Evolutionary conservation across 2,329 filamentous ascomycete species (phyloP), one percentile per base, ranked within the genome.

Genomic region (Xylaria sp.): DNA sequence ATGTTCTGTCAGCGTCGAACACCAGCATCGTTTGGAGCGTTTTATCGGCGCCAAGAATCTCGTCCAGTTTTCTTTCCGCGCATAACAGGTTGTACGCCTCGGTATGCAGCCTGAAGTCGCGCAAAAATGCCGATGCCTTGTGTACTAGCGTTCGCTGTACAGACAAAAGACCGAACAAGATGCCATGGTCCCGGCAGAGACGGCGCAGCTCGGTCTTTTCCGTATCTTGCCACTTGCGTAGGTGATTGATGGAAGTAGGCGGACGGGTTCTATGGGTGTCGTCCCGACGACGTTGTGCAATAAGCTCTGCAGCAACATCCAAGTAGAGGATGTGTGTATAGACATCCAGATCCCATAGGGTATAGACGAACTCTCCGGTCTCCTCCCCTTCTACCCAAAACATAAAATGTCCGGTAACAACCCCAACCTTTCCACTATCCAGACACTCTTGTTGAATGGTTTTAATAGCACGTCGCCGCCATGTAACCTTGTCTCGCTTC

Each of bases 271-370:
- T 81, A 15, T 65, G 36, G 70, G 33, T 36, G 33, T 90, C 86
- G 0, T 76, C 60, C 0, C 36, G 43, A n/a, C 81, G 79, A 20
- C 79, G 82, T 51, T 82, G 61, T 0, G 68, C 68, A 18, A 90
- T 76, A 0, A 76, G 28, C 1, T 81, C 72, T 0, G 80, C 70
- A 1, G 80, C 72, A 0, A 82, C 73, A 52, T 86, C 77, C 33
- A 91, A 73, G 72, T 91, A 90, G 13, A 91, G 52, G 15, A 91
- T 86, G 71, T 91, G 87, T 0, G 86, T 88, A 74, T 83, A 91
- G 0, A 76, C 81, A 0, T 79, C 52, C 3, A 83, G 58, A 65
- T 91, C 88, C 8, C 73, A 78, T 1, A 76, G 12, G 0, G 85
- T 89, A 60, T 77, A 81, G 0, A 87, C 81, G 6, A 69, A 18